Evolutionary conservation across 1,284 basidiomycete genomes (phyloP).

Genomic region (Grifola frondosa): DNA sequence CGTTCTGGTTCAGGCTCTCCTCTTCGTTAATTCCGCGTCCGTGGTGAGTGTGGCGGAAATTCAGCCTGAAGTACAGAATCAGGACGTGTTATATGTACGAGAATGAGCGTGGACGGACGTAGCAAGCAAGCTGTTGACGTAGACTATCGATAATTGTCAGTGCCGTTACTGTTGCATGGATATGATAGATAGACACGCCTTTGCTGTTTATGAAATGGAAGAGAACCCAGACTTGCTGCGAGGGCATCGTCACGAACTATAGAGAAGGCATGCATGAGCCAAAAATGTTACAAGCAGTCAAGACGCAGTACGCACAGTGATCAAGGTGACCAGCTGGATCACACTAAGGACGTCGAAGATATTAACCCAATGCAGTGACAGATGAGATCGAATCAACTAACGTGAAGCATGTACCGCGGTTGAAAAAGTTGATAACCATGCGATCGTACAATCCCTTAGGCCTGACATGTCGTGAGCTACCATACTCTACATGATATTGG

Average conservation of each 20-base stretch:
- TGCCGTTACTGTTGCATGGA: not conserved
- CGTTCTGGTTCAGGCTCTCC: slow-evolving; percentile 25
- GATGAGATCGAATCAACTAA: slow-evolving; percentile 6
- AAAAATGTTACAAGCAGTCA: not conserved
- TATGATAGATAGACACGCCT: slow-evolving; percentile 20
- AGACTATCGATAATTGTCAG: slow-evolving; percentile 11
- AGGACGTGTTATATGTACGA: not conserved
- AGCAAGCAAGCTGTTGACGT: slow-evolving; percentile 25
- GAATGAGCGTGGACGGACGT: slow-evolving; percentile 16
- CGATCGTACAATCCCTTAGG: slow-evolving; percentile 18
- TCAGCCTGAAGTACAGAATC: slow-evolving; percentile 28
- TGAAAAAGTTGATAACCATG: slow-evolving; percentile 23
- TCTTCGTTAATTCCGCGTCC: slow-evolving; percentile 41
- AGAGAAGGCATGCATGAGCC: not conserved
- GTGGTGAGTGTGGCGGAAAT: slow-evolving; percentile 30
- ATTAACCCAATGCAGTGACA: not conserved
- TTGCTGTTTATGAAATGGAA: slow-evolving; percentile 38
- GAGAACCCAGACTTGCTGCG: slow-evolving; percentile 35
- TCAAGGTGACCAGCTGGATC: slow-evolving; percentile 25
- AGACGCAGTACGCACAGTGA: slow-evolving; percentile 25
- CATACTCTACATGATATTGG: slow-evolving; percentile 15
- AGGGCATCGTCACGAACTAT: slow-evolving; percentile 35
- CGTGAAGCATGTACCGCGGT: slow-evolving; percentile 34
- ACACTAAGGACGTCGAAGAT: slow-evolving; percentile 8
- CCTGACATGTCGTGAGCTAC: slow-evolving; percentile 3